Percentiles rank a stretch among this genome's conserved stretches.
These are phyloP conservation scores for Posidonia oceanica DNA, from an alignment of 116 monocot genomes.

Conservation along the genomic window DNA sequence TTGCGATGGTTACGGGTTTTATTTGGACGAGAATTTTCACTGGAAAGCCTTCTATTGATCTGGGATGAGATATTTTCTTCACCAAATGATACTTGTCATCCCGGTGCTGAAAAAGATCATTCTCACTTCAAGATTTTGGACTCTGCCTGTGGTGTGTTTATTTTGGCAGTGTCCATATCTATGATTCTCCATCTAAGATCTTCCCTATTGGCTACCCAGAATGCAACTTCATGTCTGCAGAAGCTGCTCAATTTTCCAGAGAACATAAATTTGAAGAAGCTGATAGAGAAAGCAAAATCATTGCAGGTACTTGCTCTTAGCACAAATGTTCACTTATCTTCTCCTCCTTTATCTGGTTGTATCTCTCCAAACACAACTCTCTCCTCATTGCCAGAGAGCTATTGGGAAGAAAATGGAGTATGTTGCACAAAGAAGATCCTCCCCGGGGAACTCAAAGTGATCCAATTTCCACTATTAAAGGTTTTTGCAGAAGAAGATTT, in stretches of 20 bases:
- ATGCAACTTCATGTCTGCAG: conserved; percentile 59
- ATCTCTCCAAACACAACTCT: conserved; percentile 16
- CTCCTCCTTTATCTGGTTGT: conserved; percentile 19
- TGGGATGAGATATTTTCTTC: conserved; percentile 74
- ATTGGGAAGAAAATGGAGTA: conserved; percentile 91
- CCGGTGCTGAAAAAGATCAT: conserved; percentile 13
- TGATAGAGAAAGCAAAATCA: conserved; percentile 70
- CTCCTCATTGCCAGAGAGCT: conserved; percentile 37
- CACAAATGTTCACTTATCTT: conserved; percentile 3
- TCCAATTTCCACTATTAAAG: background rate
- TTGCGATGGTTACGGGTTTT: conserved; percentile 82
- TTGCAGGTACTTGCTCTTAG: conserved; percentile 40
- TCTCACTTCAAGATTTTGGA: conserved; percentile 46
- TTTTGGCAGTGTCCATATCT: conserved; percentile 54
- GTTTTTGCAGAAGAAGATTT: conserved; percentile 7
- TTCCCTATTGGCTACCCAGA: conserved; percentile 71
- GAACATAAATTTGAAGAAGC: conserved; percentile 36
- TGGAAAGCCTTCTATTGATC: conserved; percentile 53
- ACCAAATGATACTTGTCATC: conserved; percentile 20
- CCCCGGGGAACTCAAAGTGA: background rate
- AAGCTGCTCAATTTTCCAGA: conserved; percentile 73
- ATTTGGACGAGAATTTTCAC: conserved; percentile 77
- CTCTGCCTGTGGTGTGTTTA: conserved; percentile 63
- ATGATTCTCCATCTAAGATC: conserved; percentile 79
- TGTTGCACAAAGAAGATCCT: conserved; percentile 29